phyloP scores from a whole-genome alignment of 805 yeast species.

The Ogataea pini region DNA sequence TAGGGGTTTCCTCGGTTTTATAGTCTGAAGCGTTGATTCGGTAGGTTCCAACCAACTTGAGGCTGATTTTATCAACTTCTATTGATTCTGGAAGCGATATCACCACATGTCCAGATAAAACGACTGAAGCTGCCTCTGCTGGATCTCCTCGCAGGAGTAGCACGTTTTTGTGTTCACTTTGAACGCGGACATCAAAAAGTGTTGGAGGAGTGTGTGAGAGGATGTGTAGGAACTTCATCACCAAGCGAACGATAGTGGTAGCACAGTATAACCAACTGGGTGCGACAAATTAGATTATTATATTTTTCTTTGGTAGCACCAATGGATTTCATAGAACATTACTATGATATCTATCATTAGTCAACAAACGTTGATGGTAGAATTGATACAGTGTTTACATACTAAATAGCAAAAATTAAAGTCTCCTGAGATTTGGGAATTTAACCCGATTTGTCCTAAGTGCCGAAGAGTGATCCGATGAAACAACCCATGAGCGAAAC shows the following conservation, averaged over 20 bases:
- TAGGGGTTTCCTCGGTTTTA: not conserved
- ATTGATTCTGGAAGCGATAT: slow-evolving; percentile 45
- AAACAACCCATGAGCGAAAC: not conserved
- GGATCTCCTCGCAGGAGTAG: slow-evolving; percentile 46
- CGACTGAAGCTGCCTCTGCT: slow-evolving; percentile 44
- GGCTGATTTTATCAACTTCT: slow-evolving; percentile 40
- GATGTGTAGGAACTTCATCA: slow-evolving; percentile 39
- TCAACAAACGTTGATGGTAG: no score
- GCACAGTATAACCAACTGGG: no score
- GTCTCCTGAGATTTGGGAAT: no score
- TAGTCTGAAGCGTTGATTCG: slow-evolving; percentile 36
- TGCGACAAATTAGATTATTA: no score
- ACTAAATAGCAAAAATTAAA: no score
- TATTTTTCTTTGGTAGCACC: no score
- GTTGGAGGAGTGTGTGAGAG: slow-evolving; percentile 18
- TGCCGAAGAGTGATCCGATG: no score
- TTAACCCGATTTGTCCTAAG: no score
- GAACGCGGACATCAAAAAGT: slow-evolving; percentile 32
- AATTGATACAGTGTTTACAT: no score
- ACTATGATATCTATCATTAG: no score
- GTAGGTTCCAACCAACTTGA: slow-evolving; percentile 45
- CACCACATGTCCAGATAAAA: slow-evolving; percentile 49
- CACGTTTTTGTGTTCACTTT: slow-evolving; percentile 43
- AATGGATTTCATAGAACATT: no score
- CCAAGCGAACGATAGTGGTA: no score